These are phyloP conservation scores for Citrus unshiu DNA, from an alignment of 345 rosid species.

Conservation along the genomic window DNA sequence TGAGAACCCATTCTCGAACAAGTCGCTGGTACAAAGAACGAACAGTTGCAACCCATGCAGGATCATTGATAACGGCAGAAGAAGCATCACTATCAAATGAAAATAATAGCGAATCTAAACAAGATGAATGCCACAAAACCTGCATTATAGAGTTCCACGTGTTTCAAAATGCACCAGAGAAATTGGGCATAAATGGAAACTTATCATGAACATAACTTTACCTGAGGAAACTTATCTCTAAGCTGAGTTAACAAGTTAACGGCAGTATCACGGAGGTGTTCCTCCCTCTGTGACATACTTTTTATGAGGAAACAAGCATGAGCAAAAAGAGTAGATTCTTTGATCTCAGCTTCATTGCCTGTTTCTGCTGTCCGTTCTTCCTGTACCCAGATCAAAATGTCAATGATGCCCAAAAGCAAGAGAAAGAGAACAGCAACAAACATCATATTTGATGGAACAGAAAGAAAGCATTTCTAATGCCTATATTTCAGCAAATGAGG, in stretches of 20 bases:
- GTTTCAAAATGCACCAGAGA: slow-evolving; percentile 13
- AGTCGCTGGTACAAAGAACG: slow-evolving; percentile 83
- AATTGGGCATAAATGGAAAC: slow-evolving; percentile 5
- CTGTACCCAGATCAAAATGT: slow-evolving; percentile 49
- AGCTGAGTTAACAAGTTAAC: slow-evolving; percentile 85
- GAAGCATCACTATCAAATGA: slow-evolving; percentile 67
- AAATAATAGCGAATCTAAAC: slow-evolving; percentile 80
- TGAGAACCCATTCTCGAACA: slow-evolving; percentile 88
- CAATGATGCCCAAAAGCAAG: slow-evolving; percentile 11
- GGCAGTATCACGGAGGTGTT: slow-evolving; percentile 80
- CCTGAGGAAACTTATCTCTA: slow-evolving; percentile 98
- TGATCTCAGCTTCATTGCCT: slow-evolving; percentile 73
- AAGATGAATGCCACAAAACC: slow-evolving; percentile 97
- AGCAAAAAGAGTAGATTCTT: slow-evolving; percentile 76
- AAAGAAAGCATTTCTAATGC: not conserved
- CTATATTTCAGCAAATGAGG: not conserved
- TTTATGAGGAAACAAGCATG: slow-evolving; percentile 93
- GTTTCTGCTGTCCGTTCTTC: slow-evolving; percentile 78
- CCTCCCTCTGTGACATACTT: slow-evolving; percentile 97
- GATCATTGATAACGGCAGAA: slow-evolving; percentile 79
- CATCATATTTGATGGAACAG: slow-evolving; percentile 9
- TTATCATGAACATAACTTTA: slow-evolving; percentile 22
- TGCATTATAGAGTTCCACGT: slow-evolving; percentile 34
- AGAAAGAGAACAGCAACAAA: slow-evolving; percentile 9
- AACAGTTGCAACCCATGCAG: slow-evolving; percentile 74